Evolutionary conservation across 805 yeast species (phyloP), one percentile per base, ranked within the genome.

Genomic region (Citeromyces matritensis): DNA sequence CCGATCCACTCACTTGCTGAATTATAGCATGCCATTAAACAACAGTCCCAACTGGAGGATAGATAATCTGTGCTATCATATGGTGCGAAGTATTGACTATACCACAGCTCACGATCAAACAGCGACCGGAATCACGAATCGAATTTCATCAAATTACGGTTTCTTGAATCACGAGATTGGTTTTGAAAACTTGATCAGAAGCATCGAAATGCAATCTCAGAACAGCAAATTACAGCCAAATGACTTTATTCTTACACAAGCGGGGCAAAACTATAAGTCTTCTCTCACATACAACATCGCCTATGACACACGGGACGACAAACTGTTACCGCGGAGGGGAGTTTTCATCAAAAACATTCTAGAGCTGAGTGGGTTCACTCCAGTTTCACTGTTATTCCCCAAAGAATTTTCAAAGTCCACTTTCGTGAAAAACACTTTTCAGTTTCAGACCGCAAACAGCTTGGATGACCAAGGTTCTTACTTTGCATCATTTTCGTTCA

Each of bases 91-190:
- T 30, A 49, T 64, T 17, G 75, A 70, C 38, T 67, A 62, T 59
- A 48, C 69, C 17, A 56, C 60, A 17, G 47, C 41, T 29, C 57
- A 68, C 34, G 67, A 62, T 23, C 66, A 65, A 29, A 43, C 42
- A 2, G 46, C 60, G 8, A 51, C 51, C 26, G 75, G 75, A 1
- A 29, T 63, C 12, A 57, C 63, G 3, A 52, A 53, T 17, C 63
- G 58, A 32, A 14, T 68, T 1, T 41, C 52, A 24, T 58, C 68
- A 3, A 57, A 57, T 29, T 45, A 48, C 3, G 38, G 42, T 42
- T 46, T 57, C 40, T 28, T 42, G 27, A 62, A 68, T 35, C 78
- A 71, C 40, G 79, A 73, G 37, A 32, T 72, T 5, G 53, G 56
- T 2, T 36, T 57, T 11, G 73, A 67, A 35, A 55, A 55, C 29